Evolutionary conservation across 176 grass and related monocot genomes (phyloP), one percentile per base, ranked within the genome.

Genomic region (Oryza glaberrima): DNA sequence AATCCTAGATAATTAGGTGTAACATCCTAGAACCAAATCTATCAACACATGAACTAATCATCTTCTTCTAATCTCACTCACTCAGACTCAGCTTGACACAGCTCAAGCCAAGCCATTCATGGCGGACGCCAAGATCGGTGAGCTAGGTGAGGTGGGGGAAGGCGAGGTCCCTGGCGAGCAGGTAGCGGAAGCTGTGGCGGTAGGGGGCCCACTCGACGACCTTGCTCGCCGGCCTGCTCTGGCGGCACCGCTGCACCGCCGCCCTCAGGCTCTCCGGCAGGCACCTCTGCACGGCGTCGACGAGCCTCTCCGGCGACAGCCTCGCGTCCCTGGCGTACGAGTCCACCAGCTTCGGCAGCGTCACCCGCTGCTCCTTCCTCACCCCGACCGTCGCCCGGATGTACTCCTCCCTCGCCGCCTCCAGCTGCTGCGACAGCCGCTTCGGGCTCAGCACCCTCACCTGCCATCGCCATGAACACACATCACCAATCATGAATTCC

Each of bases 171-270:
- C 92, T 85, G n/a, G 92, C 84, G 9, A 94, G 84, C 47, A 97
- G 85, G 80, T 97, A 97, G 48, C 95, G 81, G 81, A 97, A 97
- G 67, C 49, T 88, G 17, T 84, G 86, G 22, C 88, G 83, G 82
- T 97, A 84, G 5, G 90, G 88, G 12, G 91, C 84, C 95, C 95
- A 97, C 81, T 94, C 95, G 15, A 93, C 83, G 67, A 91, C 82
- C 84, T 88, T 93, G 19, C 66, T 86, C 6, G 82, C 79, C 68
- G 34, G 8, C 76, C 64, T 75, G 9, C 77, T 67, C 46, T 79
- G 80, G 7, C 93, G 92, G 79, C 95, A 97, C 32, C 88, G 88
- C 30, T 94, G 92, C 86, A 93, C 88, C 26, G 92, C 88, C 82
- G 90, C 54, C 14, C 92, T 77, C 16, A 97, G 78, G 26, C 75